These are phyloP conservation scores for Metschnikowia kofuensis DNA, from an alignment of 805 yeast genomes.

Conservation along the genomic window DNA sequence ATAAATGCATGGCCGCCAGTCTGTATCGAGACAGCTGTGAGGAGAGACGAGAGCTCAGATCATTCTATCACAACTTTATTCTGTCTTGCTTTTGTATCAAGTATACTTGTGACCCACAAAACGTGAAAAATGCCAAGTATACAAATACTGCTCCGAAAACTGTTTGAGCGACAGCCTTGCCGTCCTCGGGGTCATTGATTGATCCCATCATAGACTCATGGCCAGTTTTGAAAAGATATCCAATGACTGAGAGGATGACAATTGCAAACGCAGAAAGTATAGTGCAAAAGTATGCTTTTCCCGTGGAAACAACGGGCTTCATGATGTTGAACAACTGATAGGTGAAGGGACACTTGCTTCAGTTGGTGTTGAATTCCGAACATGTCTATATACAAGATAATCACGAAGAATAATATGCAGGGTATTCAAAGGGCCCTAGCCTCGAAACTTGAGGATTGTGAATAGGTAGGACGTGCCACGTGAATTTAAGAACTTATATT, in stretches of 20 bases:
- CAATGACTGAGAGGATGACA: constrained; percentile 81
- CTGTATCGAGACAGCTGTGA: no score
- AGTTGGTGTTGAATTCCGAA: background rate
- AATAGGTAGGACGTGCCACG: no score
- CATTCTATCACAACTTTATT: constrained; percentile 40
- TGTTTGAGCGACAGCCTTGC: constrained; percentile 89
- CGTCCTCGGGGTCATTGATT: constrained; percentile 85
- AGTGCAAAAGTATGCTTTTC: constrained; percentile 94
- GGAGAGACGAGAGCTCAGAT: no score
- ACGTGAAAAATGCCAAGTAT: constrained; percentile 73
- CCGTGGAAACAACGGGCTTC: constrained; percentile 53
- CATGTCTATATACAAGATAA: no score
- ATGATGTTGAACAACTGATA: constrained; percentile 17
- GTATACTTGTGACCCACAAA: constrained; percentile 85
- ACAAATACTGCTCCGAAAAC: constrained; percentile 86
- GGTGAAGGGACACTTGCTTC: background rate
- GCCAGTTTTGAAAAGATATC: constrained; percentile 70
- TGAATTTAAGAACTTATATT: no score
- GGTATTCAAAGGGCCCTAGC: no score
- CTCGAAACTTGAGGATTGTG: no score
- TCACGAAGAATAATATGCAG: no score
- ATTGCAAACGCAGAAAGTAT: constrained; percentile 89
- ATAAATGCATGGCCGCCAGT: no score
- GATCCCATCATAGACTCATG: constrained; percentile 95
- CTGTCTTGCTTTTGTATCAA: constrained; percentile 62